These are phyloP conservation scores for Lachancea fermentati DNA, from an alignment of 805 yeast species.

Conservation along the genomic window DNA sequence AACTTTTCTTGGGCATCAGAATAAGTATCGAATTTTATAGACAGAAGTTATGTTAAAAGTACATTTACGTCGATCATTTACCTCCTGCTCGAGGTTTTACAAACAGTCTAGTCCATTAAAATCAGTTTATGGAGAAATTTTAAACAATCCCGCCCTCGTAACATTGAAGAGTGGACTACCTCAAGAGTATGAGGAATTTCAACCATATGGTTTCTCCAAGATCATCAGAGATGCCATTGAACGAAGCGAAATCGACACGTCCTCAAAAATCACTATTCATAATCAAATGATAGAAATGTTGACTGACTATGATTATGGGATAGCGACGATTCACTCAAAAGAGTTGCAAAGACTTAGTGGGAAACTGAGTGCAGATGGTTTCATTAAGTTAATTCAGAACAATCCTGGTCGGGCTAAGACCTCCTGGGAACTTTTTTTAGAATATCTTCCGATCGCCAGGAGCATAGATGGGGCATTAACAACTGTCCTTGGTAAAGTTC, in stretches of 20 bases:
- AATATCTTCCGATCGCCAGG: constrained; percentile 12
- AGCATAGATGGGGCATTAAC: constrained; percentile 24
- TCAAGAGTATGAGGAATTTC: constrained; percentile 4
- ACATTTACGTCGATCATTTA: no score
- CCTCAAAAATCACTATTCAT: no score
- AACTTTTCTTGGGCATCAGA: no score
- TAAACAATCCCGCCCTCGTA: neutral
- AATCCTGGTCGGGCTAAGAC: constrained; percentile 51
- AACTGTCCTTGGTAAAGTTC: constrained; percentile 33
- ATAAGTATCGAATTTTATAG: no score
- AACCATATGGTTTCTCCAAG: constrained; percentile 22
- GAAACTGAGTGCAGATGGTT: constrained; percentile 19
- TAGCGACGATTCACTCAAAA: constrained; percentile 29
- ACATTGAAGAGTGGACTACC: neutral
- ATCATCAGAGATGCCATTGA: constrained; percentile 12
- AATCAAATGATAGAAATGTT: constrained; percentile 28
- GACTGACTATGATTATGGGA: constrained; percentile 27
- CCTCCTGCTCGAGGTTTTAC: neutral
- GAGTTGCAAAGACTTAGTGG: constrained; percentile 22
- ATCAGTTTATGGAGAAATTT: neutral
- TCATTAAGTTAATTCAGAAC: constrained; percentile 33
- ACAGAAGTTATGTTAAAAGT: no score
- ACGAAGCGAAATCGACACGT: no score
- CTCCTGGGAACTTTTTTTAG: constrained; percentile 43
- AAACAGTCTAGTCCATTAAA: neutral